Evolutionary conservation across 306 rosid genomes (phyloP), one percentile per base, ranked within the genome.

Genomic region (Medicago lupulina): DNA sequence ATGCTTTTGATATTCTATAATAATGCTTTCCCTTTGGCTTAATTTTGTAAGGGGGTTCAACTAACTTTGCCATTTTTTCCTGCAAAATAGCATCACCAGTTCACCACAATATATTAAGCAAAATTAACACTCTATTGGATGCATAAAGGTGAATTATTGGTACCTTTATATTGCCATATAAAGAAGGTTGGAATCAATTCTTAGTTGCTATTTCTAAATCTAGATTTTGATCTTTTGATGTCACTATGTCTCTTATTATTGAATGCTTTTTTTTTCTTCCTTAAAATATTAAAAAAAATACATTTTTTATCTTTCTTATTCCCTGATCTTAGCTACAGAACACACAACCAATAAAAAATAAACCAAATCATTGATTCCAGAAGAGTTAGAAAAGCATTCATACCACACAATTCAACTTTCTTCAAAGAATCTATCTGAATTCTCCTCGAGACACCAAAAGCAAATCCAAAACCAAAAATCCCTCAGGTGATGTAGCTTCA

Each of bases 21-120:
- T 83, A 90, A 78, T 90, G 92, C 77, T 94, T 94, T 58, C 93
- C 96, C 64, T 54, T 75, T 18, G 84, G 88, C 83, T 76, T 84
- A 69, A 82, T 65, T 80, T 79, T 89, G 69, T 84, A 83, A 0
- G 93, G 92, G 5, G 94, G 90, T 82, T 91, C 92, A 50, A 94
- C 90, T 65, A 76, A 77, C 71, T 87, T 85, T 18, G 97, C 90
- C 98, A 91, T 89, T 36, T 43, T 83, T 76, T 83, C 84, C 88
- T 79, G 78, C n/a, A 86, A 75, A 77, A 62, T 70, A 75, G 60
- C 68, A 68, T 17, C 49, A 39, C 28, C 28, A 25, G 28, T 25
- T 25, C 28, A 25, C 3, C 73, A 62, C 23, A 79, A 36, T 19
- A 53, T 4, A 49, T 15, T 49, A 15, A 49, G 17, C 54, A 49